A percentile compares a stretch with the other conserved stretches of the same genome.
phyloP scores from a whole-genome alignment of 2,329 filamentous ascomycete genomes.

The Saccharata proteae region DNA sequence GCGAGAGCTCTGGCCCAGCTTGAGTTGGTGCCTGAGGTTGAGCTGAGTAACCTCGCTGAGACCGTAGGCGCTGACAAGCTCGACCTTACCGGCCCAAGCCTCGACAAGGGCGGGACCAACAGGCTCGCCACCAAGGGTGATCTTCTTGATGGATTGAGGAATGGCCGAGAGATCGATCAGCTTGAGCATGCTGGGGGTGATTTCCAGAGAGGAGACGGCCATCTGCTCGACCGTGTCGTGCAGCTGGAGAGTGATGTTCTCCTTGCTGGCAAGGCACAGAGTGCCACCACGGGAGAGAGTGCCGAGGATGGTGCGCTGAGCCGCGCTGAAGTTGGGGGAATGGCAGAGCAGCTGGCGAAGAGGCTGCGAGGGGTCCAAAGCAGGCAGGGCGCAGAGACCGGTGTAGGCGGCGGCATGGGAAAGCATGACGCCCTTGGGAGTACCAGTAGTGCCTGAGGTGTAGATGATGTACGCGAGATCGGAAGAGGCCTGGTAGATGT shows the following conservation, averaged over 20 bases:
- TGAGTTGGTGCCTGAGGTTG: not conserved
- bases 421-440: conserved; percentile 6
- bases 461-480: conserved; percentile 5
- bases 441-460: conserved; percentile 5
- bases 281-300: conserved; percentile 32
- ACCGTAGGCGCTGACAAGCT: conserved; percentile 28
- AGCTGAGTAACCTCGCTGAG: conserved; percentile 21
- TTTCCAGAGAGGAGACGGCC: conserved; percentile 35
- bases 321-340: not conserved
- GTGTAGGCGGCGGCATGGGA: conserved; percentile 2
- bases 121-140: conserved; percentile 21
- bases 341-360: conserved; percentile 1
- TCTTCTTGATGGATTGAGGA: conserved; percentile 15
- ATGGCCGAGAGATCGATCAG: conserved; percentile 17
- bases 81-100: conserved; percentile 24
- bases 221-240: conserved; percentile 37
- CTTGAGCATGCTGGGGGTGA: conserved; percentile 31
- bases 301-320: conserved; percentile 11
- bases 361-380: not conserved
- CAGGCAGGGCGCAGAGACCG: not conserved
- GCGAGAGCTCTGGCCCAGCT: not conserved
- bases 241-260: conserved; percentile 37
- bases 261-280: conserved; percentile 44
- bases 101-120: conserved; percentile 24
- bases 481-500: not conserved